A percentile compares a stretch with the other conserved stretches of the same genome.
Conservation (phyloP, 1,284 basidiomycete species). For the Rhizoctonia solani region DNA sequence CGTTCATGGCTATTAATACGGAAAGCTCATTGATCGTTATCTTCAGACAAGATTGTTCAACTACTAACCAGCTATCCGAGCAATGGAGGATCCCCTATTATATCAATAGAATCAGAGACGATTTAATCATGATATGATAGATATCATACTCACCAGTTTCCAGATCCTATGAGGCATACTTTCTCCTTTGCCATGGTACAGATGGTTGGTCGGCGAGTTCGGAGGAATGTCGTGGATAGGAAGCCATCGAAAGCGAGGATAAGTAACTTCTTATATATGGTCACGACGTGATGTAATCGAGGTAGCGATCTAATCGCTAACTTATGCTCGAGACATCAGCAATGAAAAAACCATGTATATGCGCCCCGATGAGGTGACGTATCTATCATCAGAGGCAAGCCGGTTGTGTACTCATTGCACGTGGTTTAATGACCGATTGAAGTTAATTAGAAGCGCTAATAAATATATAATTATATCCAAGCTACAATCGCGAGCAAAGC, state of each 20-base stretch:
- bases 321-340: background rate
- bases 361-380: background rate
- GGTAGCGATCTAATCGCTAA: background rate
- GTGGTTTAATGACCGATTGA: no score
- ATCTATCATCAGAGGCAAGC: background rate
- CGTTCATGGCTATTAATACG: slow-evolving; percentile 48
- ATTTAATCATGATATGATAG: background rate
- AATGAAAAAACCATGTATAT: background rate
- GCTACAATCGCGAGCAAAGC: no score
- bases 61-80: slow-evolving; percentile 52
- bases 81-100: slow-evolving; percentile 57
- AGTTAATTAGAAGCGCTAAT: background rate
- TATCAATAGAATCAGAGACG: background rate
- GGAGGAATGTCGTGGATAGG: background rate
- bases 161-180: slow-evolving; percentile 58
- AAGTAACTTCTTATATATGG: background rate
- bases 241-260: background rate
- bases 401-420: no score
- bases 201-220: no score
- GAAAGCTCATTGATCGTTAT: background rate
- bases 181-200: slow-evolving; percentile 48
- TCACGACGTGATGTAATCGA: background rate
- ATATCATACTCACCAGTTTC: slow-evolving; percentile 37
- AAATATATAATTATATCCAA: background rate
- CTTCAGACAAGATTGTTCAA: background rate